Evolutionary conservation across 176 grass and related monocot species (phyloP), one percentile per base, ranked within the genome.

Genomic region (Calamus simplicifolius): DNA sequence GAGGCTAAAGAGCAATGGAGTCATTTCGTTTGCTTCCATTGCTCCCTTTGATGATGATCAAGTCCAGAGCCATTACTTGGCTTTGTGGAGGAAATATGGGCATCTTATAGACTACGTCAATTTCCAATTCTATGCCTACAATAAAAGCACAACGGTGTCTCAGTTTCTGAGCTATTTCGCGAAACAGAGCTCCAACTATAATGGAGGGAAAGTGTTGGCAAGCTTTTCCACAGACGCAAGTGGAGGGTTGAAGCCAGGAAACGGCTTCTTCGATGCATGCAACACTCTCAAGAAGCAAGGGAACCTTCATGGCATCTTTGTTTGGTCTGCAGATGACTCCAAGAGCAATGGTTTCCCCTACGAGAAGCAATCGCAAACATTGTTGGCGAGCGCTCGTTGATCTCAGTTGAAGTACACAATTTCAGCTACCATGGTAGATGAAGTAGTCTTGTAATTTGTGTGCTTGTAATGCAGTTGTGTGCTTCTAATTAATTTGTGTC

Each of bases 111-210:
- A 86, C 25, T 70, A 74, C 51, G 83, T 86, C 14, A 81, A 86
- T 57, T 86, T 86, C 77, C 83, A 81, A 50, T 85, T 85, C 63
- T 85, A 85, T 50, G 72, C 67, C 18, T 85, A 85, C 52, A 17
- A 48, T 14, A 4, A 51, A 16, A 71, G 54, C 29, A 85, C 82
- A 4, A 80, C 82, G 5, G 77, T 85, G 29, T 0, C 28, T 25
- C 56, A 85, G 64, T 77, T 80, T 23, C 15, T 85, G n/a, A 27
- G 5, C 0, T 80, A 85, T 53, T 80, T 65, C 29, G 51, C 72
- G 27, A 18, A 80, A 48, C 82, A 85, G 64, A 80, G 67, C 49
- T 1, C 10, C 0, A 59, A 69, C 50, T 85, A 85, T 48, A 27
- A 66, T 0, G 76, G 60, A 0, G 81, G 66, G 6, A 85, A 75